These are phyloP conservation scores for Suillus plorans DNA, from an alignment of 768 basidiomycete genomes.

Conservation along the genomic window DNA sequence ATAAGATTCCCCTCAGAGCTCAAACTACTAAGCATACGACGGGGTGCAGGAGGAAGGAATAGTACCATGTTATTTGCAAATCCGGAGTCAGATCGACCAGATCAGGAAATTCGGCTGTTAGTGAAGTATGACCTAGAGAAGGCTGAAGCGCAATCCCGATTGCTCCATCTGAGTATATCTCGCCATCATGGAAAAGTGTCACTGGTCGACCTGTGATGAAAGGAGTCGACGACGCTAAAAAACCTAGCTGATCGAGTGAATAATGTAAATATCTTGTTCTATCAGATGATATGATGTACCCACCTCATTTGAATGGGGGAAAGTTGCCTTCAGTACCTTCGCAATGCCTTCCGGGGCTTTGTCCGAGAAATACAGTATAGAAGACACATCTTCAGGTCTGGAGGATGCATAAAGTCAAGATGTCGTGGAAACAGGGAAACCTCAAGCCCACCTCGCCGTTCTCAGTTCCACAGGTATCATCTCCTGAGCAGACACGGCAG, in stretches of 20 bases:
- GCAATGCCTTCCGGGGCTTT: constrained; percentile 55
- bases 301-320: constrained; percentile 52
- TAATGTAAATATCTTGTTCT: neutral
- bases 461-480: constrained; percentile 41
- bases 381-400: constrained; percentile 23
- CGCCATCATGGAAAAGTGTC: constrained; percentile 61
- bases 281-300: constrained; percentile 16
- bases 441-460: constrained; percentile 31
- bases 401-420: neutral
- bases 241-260: constrained; percentile 48
- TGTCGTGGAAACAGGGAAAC: neutral
- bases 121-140: constrained; percentile 11
- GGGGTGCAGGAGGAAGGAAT: neutral
- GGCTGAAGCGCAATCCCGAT: constrained; percentile 58
- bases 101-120: constrained; percentile 34
- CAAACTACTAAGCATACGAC: neutral
- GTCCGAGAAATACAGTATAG: constrained; percentile 58
- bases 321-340: constrained; percentile 37
- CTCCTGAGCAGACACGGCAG: constrained; percentile 9
- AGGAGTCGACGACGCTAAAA: constrained; percentile 73
- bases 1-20: constrained; percentile 78
- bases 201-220: constrained; percentile 76
- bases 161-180: constrained; percentile 62
- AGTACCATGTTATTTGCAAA: constrained; percentile 57
- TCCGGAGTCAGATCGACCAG: constrained; percentile 41